Conservation (phyloP, 768 basidiomycete genomes). For the Gymnopilus dilepis region DNA sequence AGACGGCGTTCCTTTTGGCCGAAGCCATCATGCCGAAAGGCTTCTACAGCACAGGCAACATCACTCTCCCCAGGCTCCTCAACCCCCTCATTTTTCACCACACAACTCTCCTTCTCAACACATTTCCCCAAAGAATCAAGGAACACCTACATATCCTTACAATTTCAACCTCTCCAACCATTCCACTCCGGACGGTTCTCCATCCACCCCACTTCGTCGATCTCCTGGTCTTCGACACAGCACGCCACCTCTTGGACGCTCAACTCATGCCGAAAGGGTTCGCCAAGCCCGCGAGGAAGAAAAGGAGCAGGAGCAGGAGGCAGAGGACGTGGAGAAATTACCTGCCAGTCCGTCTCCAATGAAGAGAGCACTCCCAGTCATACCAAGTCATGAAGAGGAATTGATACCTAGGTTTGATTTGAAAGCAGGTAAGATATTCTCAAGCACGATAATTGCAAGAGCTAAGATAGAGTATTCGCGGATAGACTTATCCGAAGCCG, state of each 20-base stretch:
- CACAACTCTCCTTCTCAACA: constrained; percentile 29
- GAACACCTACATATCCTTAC: constrained; percentile 29
- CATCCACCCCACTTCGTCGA: constrained; percentile 42
- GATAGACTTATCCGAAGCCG: constrained; percentile 17
- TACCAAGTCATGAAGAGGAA: constrained; percentile 27
- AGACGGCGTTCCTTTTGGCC: constrained; percentile 66
- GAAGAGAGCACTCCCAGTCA: constrained; percentile 28
- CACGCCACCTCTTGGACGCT: constrained; percentile 44
- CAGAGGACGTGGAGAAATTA: constrained; percentile 35
- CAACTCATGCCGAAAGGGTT: constrained; percentile 40
- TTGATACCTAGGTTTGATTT: constrained; percentile 40
- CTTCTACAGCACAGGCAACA: constrained; percentile 50
- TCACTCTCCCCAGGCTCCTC: constrained; percentile 35
- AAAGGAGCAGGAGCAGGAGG: constrained; percentile 30
- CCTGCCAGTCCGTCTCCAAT: constrained; percentile 45
- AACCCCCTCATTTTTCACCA: constrained; percentile 38
- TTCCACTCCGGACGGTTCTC: constrained; percentile 38
- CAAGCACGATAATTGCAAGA: not conserved
- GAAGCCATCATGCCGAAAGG: constrained; percentile 64
- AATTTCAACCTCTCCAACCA: constrained; percentile 36
- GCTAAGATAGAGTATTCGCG: not conserved
- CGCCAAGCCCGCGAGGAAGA: constrained; percentile 36
- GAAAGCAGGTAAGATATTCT: constrained; percentile 30
- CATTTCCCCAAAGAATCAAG: constrained; percentile 24
- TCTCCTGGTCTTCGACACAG: constrained; percentile 34